phyloP scores from a whole-genome alignment of 345 rosid genomes.

The Pugionium cornutum region DNA sequence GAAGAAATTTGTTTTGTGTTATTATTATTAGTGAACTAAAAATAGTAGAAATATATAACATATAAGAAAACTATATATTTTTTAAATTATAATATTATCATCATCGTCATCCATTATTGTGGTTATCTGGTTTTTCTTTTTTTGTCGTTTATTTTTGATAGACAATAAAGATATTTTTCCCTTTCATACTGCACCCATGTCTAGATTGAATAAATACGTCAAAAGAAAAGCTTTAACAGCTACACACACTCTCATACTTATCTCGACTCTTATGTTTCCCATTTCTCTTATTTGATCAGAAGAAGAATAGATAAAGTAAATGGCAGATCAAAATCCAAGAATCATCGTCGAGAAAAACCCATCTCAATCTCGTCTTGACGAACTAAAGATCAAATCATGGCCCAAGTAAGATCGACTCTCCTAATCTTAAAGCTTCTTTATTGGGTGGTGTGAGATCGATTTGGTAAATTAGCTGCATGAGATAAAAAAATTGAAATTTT shows the following conservation, averaged over 20 bases:
- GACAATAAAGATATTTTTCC: constrained; percentile 8
- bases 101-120: constrained; percentile 7
- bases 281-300: not conserved
- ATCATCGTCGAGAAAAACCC: constrained; percentile 72
- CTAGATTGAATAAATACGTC: constrained; percentile 34
- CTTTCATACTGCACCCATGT: constrained; percentile 9
- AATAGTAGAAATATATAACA: too few relatives aligned
- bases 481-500: not conserved
- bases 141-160: not conserved
- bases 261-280: constrained; percentile 9
- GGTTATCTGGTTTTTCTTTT: not conserved
- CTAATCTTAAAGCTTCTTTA: not conserved
- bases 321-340: constrained; percentile 51
- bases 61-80: not conserved
- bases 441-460: not conserved
- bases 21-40: not conserved
- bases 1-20: too few relatives aligned
- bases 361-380: constrained; percentile 61
- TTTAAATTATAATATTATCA: not conserved
- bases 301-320: constrained; percentile 1
- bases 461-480: not conserved
- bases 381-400: constrained; percentile 88
- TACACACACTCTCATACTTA: constrained; percentile 29
- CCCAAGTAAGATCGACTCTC: constrained; percentile 65
- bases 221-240: constrained; percentile 3